A percentile compares a stretch with the other conserved stretches of the same genome.
Conservation (phyloP, 495 filamentous ascomycete genomes). For the Penicillium taxi region DNA sequence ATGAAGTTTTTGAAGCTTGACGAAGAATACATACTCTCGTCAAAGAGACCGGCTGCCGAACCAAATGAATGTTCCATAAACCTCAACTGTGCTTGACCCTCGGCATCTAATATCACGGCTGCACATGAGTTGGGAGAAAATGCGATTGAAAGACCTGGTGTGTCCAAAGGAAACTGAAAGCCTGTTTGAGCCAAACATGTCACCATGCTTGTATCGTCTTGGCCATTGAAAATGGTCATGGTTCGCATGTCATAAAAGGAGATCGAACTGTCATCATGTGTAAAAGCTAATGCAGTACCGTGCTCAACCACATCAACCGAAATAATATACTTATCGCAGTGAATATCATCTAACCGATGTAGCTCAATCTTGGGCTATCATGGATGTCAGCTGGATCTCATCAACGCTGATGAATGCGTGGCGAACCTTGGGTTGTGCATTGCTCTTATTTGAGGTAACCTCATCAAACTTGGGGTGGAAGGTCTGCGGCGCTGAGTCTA, state of each 20-base stretch:
- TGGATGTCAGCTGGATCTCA: background rate
- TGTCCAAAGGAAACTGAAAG: conserved; percentile 50
- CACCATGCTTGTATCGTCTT: conserved; percentile 55
- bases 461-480: conserved; percentile 71
- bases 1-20: conserved; percentile 2
- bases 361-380: conserved; percentile 50
- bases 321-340: conserved; percentile 60
- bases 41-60: conserved; percentile 28
- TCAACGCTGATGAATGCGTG: conserved; percentile 2
- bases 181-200: conserved; percentile 63
- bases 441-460: conserved; percentile 55
- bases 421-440: conserved; percentile 38
- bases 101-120: conserved; percentile 54
- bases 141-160: conserved; percentile 48
- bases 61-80: conserved; percentile 48
- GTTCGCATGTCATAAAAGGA: conserved; percentile 67
- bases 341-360: conserved; percentile 57
- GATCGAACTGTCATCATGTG: conserved; percentile 67
- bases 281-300: conserved; percentile 58
- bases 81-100: conserved; percentile 56
- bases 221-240: conserved; percentile 54
- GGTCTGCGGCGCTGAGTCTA: conserved; percentile 49
- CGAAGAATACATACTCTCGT: conserved; percentile 29
- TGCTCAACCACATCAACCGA: conserved; percentile 56
- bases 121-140: conserved; percentile 71